Base-by-base conservation (phyloP, 306 rosid species). In the Castanea crenata region DNA sequence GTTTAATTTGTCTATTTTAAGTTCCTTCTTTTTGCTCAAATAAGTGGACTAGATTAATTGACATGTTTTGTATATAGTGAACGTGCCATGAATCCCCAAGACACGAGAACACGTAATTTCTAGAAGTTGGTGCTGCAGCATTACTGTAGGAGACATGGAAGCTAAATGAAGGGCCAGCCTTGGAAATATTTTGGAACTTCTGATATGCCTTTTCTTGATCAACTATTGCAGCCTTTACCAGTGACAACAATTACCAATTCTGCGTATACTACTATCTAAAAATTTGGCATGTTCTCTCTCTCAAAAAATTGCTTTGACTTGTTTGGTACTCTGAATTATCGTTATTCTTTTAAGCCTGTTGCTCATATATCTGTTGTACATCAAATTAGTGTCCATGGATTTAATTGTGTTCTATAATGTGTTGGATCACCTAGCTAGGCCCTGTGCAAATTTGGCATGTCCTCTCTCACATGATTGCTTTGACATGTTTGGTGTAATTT, bases 111-210 rank as follows among this genome's bases (percentile, higher is more conserved):
- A 21, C 91, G 84, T 77, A 90, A 84, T 88, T 92, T 96, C 78
- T 96, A 78, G 98, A 96, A 86, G 92, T 96, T 77, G 98, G 99
- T 49, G 99, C 99, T 23, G 98, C 98, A 75, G 90, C 98, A 72
- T 83, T 96, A 44, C 95, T 96, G 93, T 96, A 5, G 97, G 96
- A 84, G 96, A 93, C 57, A 78, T 89, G 79, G 92, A 96, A 83
- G 88, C 97, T 75, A 96, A 89, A 90, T 89, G 92, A 96, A 88
- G 61, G 98, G 90, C 79, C 93, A 91, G 72, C 92, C 96, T 11
- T 93, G 96, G 99, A 93, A 91, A 83, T 79, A 77, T 86, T 93
- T 96, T 78, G 99, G 99, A 87, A 96, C 98, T 74, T 89, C 94
- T 74, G 97, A 93, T 81, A 90, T 96, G 97, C 99, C 99, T 76